Conservation (phyloP, 345 rosid genomes). For the Erysimum cheiranthoides region DNA sequence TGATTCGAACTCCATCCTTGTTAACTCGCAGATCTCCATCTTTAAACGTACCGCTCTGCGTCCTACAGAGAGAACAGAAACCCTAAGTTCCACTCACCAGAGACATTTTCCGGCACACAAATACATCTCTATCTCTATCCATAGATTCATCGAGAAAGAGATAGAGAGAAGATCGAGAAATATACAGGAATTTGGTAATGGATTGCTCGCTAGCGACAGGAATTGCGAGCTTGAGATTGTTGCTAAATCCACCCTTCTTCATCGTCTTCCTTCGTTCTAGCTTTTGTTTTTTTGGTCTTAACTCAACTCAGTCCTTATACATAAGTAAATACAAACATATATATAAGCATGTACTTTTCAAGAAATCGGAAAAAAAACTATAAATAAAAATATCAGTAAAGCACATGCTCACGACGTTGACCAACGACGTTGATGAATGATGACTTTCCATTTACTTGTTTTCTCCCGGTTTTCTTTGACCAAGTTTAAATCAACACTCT, state of each 20-base stretch:
- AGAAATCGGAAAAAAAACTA: neutral
- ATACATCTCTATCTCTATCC: neutral
- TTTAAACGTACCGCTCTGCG: conserved; percentile 87
- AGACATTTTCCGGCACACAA: conserved; percentile 24
- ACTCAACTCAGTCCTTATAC: conserved; percentile 26
- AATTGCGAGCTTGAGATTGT: conserved; percentile 64
- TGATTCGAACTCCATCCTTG: conserved; percentile 85
- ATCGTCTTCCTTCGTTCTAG: conserved; percentile 33
- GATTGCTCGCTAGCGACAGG: conserved; percentile 63
- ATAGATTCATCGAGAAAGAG: conserved; percentile 18
- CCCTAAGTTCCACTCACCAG: neutral
- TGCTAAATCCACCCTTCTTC: conserved; percentile 72
- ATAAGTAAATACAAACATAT: neutral
- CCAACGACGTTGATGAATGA: conserved; percentile 20
- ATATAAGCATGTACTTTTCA: conserved; percentile 25
- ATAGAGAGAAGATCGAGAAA: conserved; percentile 44
- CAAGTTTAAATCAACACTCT: neutral
- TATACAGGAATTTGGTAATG: conserved; percentile 76
- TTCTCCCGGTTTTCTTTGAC: conserved; percentile 14
- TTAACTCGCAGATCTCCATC: conserved; percentile 97
- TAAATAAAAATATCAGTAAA: conserved; percentile 15
- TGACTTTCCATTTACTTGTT: conserved; percentile 17
- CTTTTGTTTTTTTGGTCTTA: neutral
- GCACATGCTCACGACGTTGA: conserved; percentile 32
- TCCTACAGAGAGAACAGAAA: conserved; percentile 45